Base-by-base conservation (phyloP, 2,329 filamentous ascomycete species). In the Phyllosticta paracitricarpa region DNA sequence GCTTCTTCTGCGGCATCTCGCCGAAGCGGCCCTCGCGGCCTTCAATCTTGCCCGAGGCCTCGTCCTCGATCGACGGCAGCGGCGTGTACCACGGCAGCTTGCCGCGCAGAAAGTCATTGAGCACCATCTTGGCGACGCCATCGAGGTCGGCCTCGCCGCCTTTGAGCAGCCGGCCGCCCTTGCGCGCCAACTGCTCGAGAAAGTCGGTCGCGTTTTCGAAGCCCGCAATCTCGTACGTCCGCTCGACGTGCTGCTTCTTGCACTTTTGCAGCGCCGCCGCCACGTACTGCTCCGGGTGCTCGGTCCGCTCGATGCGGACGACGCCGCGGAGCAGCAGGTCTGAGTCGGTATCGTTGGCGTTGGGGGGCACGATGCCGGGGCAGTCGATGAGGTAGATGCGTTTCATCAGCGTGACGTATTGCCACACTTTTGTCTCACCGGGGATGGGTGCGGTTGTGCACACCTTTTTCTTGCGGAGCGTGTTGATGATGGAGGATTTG, bases 401-500 rank as follows among this genome's bases (percentile, higher is more conserved):
- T 78, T 92, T 95, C 89, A 96, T 96, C 63, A 97, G 76, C 2
- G 91, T 96, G 66, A 97, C 91, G 71, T 97, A 97, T 73, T 97
- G 93, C 93, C 94, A 97, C 30, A 97, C 89, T 63, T 97, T 97
- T 35, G 93, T 97, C 79, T 97, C 92, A 14, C 92, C 94, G 6
- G 94, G 93, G 64, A 97, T 96, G 5, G 93, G 94, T 6, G 94
- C 94, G 3, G 96, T 91, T 17, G 82, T 94, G 77, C 92, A 92
- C 51, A 97, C 92, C 73, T 94, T 92, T 80, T 97, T 97, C 74
- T 91, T 93, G 54, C 91, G 84, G 2, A 99, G 79, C 0, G 93
- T 96, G 77, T 99, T 99, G 77, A 99, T 97, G 67, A 99, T 94
- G 53, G 89, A 94, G 2, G 89, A 96, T 75, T 99, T 99, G 68